A percentile compares a stretch with the other conserved stretches of the same genome.
phyloP scores from a whole-genome alignment of 164 flowering plant genomes.

The Malania oleifera region DNA sequence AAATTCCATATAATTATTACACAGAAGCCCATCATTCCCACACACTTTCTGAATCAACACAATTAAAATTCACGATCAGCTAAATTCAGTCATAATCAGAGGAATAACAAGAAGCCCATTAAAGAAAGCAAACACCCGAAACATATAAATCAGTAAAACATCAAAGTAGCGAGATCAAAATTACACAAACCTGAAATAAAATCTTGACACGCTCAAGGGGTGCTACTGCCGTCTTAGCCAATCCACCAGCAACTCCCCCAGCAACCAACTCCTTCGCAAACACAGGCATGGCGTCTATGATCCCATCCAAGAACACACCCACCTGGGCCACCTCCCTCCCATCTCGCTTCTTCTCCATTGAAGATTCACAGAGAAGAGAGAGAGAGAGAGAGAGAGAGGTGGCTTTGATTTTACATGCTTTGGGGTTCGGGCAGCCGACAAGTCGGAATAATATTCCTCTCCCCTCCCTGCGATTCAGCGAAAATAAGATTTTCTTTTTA shows the following conservation, averaged over 20 bases:
- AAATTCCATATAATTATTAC: too few relatives aligned
- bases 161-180: not conserved
- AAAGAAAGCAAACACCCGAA: not conserved
- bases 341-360: constrained; percentile 38
- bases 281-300: constrained; percentile 56
- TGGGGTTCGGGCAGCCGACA: too few relatives aligned
- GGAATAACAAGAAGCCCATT: not conserved
- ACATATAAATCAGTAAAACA: not conserved
- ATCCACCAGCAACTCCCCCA: constrained; percentile 91
- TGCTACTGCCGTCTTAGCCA: constrained; percentile 86
- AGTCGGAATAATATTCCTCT: too few relatives aligned
- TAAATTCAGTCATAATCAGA: too few relatives aligned
- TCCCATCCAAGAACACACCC: constrained; percentile 24
- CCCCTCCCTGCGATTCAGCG: too few relatives aligned
- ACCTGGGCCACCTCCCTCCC: constrained; percentile 21
- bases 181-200: constrained; percentile 87
- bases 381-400: not conserved
- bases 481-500: too few relatives aligned
- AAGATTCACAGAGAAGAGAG: too few relatives aligned
- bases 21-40: too few relatives aligned
- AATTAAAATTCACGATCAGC: too few relatives aligned
- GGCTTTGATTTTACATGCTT: too few relatives aligned
- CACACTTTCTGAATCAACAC: too few relatives aligned
- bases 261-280: constrained; percentile 84
- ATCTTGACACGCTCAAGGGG: constrained; percentile 98